Conservation (phyloP, 306 rosid genomes). For the Vigna trinervia region DNA sequence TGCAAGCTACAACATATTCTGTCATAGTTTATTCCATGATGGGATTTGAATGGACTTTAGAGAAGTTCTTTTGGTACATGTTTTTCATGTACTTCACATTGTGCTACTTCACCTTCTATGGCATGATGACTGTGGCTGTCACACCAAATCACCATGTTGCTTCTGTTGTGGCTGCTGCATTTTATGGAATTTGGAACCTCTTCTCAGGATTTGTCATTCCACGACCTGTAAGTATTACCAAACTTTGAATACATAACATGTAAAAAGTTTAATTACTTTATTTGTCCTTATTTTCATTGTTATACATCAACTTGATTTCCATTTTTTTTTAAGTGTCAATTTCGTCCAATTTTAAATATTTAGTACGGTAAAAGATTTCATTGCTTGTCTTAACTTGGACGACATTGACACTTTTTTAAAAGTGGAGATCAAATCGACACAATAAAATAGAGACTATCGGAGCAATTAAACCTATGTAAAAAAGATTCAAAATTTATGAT, state of each 20-base stretch:
- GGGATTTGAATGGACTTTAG: slow-evolving; percentile 68
- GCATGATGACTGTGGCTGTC: slow-evolving; percentile 84
- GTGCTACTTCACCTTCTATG: slow-evolving; percentile 76
- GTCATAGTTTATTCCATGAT: slow-evolving; percentile 77
- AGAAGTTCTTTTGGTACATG: slow-evolving; percentile 75
- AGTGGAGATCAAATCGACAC: accelerated
- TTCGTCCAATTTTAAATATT: too few species aligned
- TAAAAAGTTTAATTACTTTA: too few species aligned
- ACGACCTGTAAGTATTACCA: slow-evolving; percentile 57
- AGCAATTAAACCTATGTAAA: background rate
- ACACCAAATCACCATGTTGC: slow-evolving; percentile 83
- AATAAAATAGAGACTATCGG: accelerated
- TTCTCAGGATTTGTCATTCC: slow-evolving; percentile 83
- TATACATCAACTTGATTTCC: too few species aligned
- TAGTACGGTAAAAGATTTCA: too few species aligned
- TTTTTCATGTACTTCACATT: slow-evolving; percentile 81
- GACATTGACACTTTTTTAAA: too few species aligned
- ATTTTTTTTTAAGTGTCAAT: too few species aligned
- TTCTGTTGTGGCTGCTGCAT: slow-evolving; percentile 63
- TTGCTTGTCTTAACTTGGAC: too few species aligned
- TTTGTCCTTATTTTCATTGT: too few species aligned
- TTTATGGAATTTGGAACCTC: slow-evolving; percentile 78
- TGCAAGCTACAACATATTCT: slow-evolving; percentile 62
- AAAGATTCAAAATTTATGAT: background rate
- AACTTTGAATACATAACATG: background rate